Conservation (phyloP, 2,329 filamentous ascomycete species). For the Ceratocystis huliohia region DNA sequence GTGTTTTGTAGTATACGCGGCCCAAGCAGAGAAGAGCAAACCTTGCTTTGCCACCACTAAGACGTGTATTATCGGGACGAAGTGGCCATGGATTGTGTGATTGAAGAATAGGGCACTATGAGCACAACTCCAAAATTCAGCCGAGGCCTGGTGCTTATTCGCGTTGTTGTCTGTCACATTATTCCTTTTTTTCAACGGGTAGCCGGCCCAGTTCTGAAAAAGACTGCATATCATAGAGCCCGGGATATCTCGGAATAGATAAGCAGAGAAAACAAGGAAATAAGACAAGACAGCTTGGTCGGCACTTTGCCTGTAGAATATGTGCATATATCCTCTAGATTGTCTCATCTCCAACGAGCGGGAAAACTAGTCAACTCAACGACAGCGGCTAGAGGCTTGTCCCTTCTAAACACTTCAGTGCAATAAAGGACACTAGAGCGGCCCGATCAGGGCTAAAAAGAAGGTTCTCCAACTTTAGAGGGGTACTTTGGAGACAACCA, state of each 20-base stretch:
- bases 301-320: neutral
- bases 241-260: neutral
- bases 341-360: neutral
- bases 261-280: neutral
- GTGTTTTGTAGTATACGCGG: too few relatives aligned
- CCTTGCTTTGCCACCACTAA: neutral
- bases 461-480: conserved; percentile 4
- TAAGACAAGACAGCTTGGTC: neutral
- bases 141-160: neutral
- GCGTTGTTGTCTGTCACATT: neutral
- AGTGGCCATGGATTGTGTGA: neutral
- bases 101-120: neutral
- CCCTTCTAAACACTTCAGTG: neutral
- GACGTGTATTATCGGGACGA: neutral
- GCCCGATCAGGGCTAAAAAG: conserved; percentile 3
- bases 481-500: neutral
- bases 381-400: neutral
- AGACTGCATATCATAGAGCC: neutral
- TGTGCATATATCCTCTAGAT: neutral
- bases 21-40: neutral
- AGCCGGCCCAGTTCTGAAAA: neutral
- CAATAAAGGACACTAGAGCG: neutral
- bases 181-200: neutral
- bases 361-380: neutral
- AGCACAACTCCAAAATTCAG: neutral